Evolutionary conservation across 2,329 filamentous ascomycete species (phyloP).

Genomic region (Arachnomyces sp.): DNA sequence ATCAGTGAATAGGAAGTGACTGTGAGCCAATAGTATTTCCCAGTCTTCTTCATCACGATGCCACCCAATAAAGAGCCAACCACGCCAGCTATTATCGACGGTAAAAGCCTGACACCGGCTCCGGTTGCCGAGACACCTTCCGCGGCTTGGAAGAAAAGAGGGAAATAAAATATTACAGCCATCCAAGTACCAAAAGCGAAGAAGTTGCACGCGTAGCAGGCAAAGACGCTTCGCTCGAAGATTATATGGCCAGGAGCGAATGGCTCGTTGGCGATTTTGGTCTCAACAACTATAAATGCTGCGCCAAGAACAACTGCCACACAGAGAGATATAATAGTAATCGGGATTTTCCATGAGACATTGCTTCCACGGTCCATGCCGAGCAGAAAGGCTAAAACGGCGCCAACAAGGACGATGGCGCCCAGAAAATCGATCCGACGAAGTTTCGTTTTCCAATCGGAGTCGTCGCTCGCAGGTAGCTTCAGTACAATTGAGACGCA

Average conservation of each 20-base stretch:
- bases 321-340: slow-evolving; percentile 52
- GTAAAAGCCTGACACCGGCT: slow-evolving; percentile 60
- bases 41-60: slow-evolving; percentile 61
- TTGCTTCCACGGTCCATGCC: slow-evolving; percentile 69
- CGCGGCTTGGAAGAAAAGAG: slow-evolving; percentile 69
- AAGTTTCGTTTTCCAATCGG: slow-evolving; percentile 60
- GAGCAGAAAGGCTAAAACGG: slow-evolving; percentile 59
- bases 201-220: slow-evolving; percentile 65
- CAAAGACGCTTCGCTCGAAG: slow-evolving; percentile 58
- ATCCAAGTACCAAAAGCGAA: slow-evolving; percentile 58
- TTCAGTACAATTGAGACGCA: slow-evolving; percentile 57
- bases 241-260: slow-evolving; percentile 70
- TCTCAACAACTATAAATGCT: slow-evolving; percentile 63
- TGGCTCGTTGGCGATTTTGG: slow-evolving; percentile 59
- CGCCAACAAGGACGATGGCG: slow-evolving; percentile 56
- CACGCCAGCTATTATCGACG: slow-evolving; percentile 56
- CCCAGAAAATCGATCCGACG: slow-evolving; percentile 66
- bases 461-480: slow-evolving; percentile 50
- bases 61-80: slow-evolving; percentile 58
- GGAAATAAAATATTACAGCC: slow-evolving; percentile 62
- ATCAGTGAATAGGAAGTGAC: slow-evolving; percentile 49
- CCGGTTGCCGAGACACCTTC: slow-evolving; percentile 55
- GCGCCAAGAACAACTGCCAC: slow-evolving; percentile 53
- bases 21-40: slow-evolving; percentile 64
- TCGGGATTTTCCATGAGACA: slow-evolving; percentile 54